phyloP scores from a whole-genome alignment of 2,329 filamentous ascomycete species.

The Leptographium flavum region DNA sequence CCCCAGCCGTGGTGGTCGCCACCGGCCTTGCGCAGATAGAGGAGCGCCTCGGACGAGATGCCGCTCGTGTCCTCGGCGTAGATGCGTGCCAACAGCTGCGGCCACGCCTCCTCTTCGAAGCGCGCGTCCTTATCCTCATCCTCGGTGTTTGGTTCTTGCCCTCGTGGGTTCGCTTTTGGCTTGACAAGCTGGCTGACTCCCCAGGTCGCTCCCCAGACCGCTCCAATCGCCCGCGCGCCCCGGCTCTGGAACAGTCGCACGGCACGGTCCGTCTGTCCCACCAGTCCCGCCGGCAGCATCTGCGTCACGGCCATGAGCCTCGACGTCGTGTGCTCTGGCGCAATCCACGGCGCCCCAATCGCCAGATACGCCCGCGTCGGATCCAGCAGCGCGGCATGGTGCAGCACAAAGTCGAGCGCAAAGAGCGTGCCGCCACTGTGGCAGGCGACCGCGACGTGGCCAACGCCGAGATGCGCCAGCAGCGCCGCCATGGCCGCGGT shows the following conservation, averaged over 20 bases:
- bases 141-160: too few species aligned
- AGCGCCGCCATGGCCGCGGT: constrained; percentile 15
- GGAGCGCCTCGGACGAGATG: constrained; percentile 15
- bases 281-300: constrained; percentile 11
- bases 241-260: constrained; percentile 10
- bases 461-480: constrained; percentile 19
- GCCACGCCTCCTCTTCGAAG: constrained; percentile 12
- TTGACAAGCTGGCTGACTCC: too few species aligned
- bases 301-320: constrained; percentile 11
- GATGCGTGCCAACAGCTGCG: constrained; percentile 11
- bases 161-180: too few species aligned
- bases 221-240: too few species aligned
- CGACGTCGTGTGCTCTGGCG: constrained; percentile 14
- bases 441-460: constrained; percentile 15
- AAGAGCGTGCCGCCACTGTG: constrained; percentile 19
- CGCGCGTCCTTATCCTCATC: constrained; percentile 2
- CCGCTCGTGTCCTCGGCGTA: constrained; percentile 15
- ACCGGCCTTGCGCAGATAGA: constrained; percentile 15
- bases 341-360: constrained; percentile 18
- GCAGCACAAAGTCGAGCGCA: constrained; percentile 17
- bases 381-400: constrained; percentile 16
- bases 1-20: constrained; percentile 15
- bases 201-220: neutral
- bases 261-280: constrained; percentile 12
- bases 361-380: constrained; percentile 15